Percentiles rank a stretch among this genome's conserved stretches.
These are phyloP conservation scores for Aspergillus sp. DNA, from an alignment of 2,329 filamentous ascomycete species.

Conservation along the genomic window DNA sequence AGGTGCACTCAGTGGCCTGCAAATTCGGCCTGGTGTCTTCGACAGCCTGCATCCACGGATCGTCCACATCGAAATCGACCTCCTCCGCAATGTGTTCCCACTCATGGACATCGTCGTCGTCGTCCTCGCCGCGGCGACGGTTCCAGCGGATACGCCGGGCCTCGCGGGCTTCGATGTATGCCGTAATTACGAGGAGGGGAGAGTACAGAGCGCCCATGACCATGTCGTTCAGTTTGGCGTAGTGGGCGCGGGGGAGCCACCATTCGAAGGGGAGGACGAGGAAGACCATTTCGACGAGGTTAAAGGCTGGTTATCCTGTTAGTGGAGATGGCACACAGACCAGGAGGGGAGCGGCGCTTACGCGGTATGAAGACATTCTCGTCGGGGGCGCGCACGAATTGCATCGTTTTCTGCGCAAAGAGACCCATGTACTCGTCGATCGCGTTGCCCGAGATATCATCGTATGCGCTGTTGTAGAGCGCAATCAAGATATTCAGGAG, in stretches of 20 bases:
- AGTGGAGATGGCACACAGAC: background rate
- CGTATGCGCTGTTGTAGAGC: slow-evolving; percentile 92
- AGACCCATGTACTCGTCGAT: slow-evolving; percentile 92
- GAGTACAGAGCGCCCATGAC: slow-evolving; percentile 83
- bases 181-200: slow-evolving; percentile 70
- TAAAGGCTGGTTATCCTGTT: slow-evolving; percentile 51
- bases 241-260: slow-evolving; percentile 72
- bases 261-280: slow-evolving; percentile 80
- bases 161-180: slow-evolving; percentile 57
- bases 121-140: slow-evolving; percentile 68
- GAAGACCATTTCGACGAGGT: slow-evolving; percentile 77
- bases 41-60: slow-evolving; percentile 74
- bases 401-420: slow-evolving; percentile 89
- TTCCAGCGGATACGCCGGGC: slow-evolving; percentile 63
- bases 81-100: slow-evolving; percentile 73
- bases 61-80: slow-evolving; percentile 68
- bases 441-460: slow-evolving; percentile 86
- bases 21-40: slow-evolving; percentile 69
- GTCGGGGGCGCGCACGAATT: slow-evolving; percentile 91
- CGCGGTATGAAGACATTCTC: slow-evolving; percentile 96
- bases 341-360: slow-evolving; percentile 16
- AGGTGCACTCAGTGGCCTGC: slow-evolving; percentile 64
- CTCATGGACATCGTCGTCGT: slow-evolving; percentile 81
- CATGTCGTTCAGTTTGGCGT: slow-evolving; percentile 75
- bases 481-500: slow-evolving; percentile 94